Conservation (phyloP, 2,329 filamentous ascomycete genomes). For the Orbilia brochopaga region DNA sequence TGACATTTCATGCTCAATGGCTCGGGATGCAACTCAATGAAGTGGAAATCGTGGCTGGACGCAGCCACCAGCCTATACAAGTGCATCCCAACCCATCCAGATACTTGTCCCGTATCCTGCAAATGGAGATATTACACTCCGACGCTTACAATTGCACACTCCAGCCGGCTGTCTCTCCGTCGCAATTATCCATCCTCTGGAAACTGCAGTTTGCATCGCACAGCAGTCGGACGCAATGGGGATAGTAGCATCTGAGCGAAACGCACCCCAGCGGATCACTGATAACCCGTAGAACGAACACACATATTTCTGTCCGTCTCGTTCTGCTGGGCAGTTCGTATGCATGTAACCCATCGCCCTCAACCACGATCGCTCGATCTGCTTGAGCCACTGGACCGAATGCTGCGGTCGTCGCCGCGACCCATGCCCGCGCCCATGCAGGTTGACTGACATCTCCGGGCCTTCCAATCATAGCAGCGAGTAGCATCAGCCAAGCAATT, state of each 20-base stretch:
- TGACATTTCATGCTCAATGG: neutral
- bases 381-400: neutral
- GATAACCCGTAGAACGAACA: too few relatives aligned
- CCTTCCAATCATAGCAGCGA: neutral
- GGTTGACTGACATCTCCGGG: neutral
- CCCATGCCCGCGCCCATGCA: slow-evolving; percentile 1
- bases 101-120: too few relatives aligned
- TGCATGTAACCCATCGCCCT: neutral
- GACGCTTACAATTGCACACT: too few relatives aligned
- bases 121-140: too few relatives aligned
- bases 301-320: too few relatives aligned
- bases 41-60: too few relatives aligned
- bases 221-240: neutral
- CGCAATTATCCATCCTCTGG: neutral
- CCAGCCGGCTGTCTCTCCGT: too few relatives aligned
- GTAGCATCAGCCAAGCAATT: neutral
- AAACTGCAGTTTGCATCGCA: neutral
- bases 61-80: too few relatives aligned
- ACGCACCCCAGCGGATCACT: neutral
- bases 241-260: neutral
- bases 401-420: neutral
- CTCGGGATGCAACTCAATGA: too few relatives aligned
- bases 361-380: neutral
- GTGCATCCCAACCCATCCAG: too few relatives aligned
- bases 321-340: neutral